Base-by-base conservation (phyloP, 2,329 filamentous ascomycete species). In the Stagonosporopsis chrysanthemi region DNA sequence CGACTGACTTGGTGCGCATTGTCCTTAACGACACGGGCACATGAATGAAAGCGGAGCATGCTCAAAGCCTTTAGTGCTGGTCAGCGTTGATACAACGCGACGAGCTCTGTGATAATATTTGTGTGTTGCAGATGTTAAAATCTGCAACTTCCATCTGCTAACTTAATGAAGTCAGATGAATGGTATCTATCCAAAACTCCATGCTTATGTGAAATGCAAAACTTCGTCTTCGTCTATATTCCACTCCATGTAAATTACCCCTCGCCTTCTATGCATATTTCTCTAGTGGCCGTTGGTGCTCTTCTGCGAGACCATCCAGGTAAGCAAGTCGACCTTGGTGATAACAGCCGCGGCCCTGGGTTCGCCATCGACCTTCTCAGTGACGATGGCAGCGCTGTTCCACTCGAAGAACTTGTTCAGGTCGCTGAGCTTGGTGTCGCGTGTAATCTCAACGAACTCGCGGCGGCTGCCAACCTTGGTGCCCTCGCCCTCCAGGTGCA, bases 361-460 rank as follows among this genome's bases (percentile, higher is more conserved):
- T 42, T 84, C 84, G 12, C 80, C 75, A 38, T 79, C 79, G 12
- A 81, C 80, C 66, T 86, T 84, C 76, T 98, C 93, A 0, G 94
- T 99, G 3, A 99, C 92, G 45, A 99, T 88, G 0, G 95, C 95
- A 0, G 95, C 94, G 66, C 90, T 95, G 79, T 99, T 98, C 92
- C 95, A 98, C 80, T 98, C 92, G 64, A 98, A 92, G 80, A 99
- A 99, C 71, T 90, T 88, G 81, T 92, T 94, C 51, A 99, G 83
- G 41, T 90, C 88, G 43, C 85, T 86, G 36, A 99, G 83, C 3
- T 90, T 90, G 1, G 95, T 99, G 65, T 97, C 91, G 74, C 90
- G 82, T 6, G 95, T 98, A 73, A 99, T 97, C 79, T 98, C 90
- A 47, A 98, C 90, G 78, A 97, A 99, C 72, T 90, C 88, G 56